Percentiles rank a stretch among this genome's conserved stretches.
phyloP scores from a whole-genome alignment of 805 yeast genomes.

The Candida saitoana region DNA sequence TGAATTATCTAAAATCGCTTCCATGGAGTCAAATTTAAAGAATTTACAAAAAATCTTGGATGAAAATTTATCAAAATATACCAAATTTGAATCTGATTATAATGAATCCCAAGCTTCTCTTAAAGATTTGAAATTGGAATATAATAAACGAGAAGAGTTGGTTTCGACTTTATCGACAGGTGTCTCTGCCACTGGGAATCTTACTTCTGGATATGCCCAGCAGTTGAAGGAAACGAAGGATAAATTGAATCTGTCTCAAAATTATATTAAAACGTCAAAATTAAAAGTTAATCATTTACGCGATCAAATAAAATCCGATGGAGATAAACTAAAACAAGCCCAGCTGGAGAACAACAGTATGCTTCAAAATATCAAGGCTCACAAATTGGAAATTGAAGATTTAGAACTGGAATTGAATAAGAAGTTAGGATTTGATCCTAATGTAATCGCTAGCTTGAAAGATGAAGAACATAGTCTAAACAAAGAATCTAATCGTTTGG shows the following conservation, averaged over 20 bases:
- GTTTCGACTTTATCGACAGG: slow-evolving; percentile 82
- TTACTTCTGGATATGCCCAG: slow-evolving; percentile 71
- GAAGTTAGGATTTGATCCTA: slow-evolving; percentile 56
- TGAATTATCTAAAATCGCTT: slow-evolving; percentile 36
- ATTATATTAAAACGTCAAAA: slow-evolving; percentile 54
- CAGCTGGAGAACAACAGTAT: slow-evolving; percentile 41
- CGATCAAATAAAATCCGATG: slow-evolving; percentile 46
- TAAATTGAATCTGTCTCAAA: slow-evolving; percentile 48
- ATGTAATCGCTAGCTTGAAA: slow-evolving; percentile 41
- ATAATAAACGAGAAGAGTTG: slow-evolving; percentile 67
- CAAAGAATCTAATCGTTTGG: slow-evolving; percentile 41
- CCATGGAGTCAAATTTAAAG: slow-evolving; percentile 28
- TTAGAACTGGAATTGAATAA: slow-evolving; percentile 40
- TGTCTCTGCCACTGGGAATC: slow-evolving; percentile 74
- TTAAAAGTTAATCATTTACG: slow-evolving; percentile 56
- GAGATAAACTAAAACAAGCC: slow-evolving; percentile 52
- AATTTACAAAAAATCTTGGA: slow-evolving; percentile 30
- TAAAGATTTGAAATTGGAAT: slow-evolving; percentile 41
- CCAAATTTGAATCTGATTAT: slow-evolving; percentile 43
- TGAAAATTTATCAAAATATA: slow-evolving; percentile 34
- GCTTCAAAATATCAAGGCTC: slow-evolving; percentile 39
- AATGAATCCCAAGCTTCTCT: slow-evolving; percentile 42
- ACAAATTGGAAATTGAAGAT: slow-evolving; percentile 33
- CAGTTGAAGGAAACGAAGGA: slow-evolving; percentile 65
- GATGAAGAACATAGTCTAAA: slow-evolving; percentile 41